phyloP scores from a whole-genome alignment of 306 rosid genomes.

The Leucaena leucocephala region DNA sequence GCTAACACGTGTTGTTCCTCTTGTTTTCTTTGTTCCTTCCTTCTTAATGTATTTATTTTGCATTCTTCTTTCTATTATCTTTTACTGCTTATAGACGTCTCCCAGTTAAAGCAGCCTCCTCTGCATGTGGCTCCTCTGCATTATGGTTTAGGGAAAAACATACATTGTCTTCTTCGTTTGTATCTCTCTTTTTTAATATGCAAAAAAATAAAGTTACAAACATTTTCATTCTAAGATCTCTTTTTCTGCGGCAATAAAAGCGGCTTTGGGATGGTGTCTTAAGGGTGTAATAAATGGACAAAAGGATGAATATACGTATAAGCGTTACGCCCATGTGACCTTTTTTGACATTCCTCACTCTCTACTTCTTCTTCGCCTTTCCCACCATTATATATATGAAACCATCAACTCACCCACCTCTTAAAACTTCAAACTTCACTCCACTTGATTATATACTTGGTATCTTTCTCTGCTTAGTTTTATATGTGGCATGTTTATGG shows the following conservation, averaged over 20 bases:
- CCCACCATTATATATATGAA: constrained; percentile 24
- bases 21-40: constrained; percentile 35
- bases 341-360: constrained; percentile 61
- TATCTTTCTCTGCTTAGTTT: background rate
- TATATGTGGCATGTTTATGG: background rate
- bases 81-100: constrained; percentile 24
- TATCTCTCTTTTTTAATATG: background rate
- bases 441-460: background rate
- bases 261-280: constrained; percentile 57
- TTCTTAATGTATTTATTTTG: constrained; percentile 2
- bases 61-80: background rate
- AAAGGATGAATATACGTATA: background rate
- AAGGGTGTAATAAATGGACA: constrained; percentile 46
- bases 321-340: constrained; percentile 76
- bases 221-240: constrained; percentile 36
- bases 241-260: constrained; percentile 56
- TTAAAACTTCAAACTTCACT: constrained; percentile 37
- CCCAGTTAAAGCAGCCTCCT: constrained; percentile 5
- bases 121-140: background rate
- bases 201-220: background rate
- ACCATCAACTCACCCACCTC: constrained; percentile 17
- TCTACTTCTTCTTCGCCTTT: constrained; percentile 45
- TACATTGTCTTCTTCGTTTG: background rate
- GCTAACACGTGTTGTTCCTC: constrained; percentile 36
- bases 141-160: background rate